Evolutionary conservation across 2,329 filamentous ascomycete species (phyloP).

Genomic region (Epichloe sp.): DNA sequence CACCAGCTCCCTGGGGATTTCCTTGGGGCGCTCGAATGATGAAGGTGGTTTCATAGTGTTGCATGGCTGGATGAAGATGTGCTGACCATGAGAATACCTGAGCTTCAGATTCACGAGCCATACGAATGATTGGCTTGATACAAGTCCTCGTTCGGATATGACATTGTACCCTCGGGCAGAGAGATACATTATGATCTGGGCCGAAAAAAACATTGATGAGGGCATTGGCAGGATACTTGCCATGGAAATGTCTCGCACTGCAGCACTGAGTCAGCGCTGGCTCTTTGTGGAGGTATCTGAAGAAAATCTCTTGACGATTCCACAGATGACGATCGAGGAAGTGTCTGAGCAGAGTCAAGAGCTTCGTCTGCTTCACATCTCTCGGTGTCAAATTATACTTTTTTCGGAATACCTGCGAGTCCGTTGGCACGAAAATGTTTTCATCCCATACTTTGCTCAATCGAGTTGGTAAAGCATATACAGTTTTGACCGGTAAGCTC

Average conservation of each 20-base stretch:
- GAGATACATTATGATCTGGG: slow-evolving; percentile 1
- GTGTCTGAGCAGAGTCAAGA: not conserved
- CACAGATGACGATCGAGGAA: not conserved
- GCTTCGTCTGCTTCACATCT: not conserved
- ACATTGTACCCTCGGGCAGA: not conserved
- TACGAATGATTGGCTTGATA: slow-evolving; percentile 9
- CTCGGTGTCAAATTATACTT: not conserved
- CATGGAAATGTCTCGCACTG: slow-evolving; percentile 10
- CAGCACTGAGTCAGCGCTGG: slow-evolving; percentile 10
- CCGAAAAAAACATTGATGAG: slow-evolving; percentile 9
- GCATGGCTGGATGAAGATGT: slow-evolving; percentile 9
- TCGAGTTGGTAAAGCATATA: not conserved
- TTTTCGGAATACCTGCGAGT: not conserved
- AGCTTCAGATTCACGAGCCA: slow-evolving; percentile 13
- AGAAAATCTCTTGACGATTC: slow-evolving; percentile 11
- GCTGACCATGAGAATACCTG: slow-evolving; percentile 13
- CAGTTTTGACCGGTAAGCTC: not conserved
- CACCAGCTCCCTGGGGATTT: slow-evolving; percentile 3
- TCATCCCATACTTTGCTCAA: not conserved
- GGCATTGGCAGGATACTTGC: slow-evolving; percentile 8
- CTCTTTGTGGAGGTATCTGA: slow-evolving; percentile 11
- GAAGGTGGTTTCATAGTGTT: slow-evolving; percentile 6
- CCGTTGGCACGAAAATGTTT: too few species aligned
- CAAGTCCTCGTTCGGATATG: slow-evolving; percentile 1
- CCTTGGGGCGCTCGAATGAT: not conserved